These are phyloP conservation scores for Paecilomyces sp. DNA, from an alignment of 2,329 filamentous ascomycete species.

Conservation along the genomic window DNA sequence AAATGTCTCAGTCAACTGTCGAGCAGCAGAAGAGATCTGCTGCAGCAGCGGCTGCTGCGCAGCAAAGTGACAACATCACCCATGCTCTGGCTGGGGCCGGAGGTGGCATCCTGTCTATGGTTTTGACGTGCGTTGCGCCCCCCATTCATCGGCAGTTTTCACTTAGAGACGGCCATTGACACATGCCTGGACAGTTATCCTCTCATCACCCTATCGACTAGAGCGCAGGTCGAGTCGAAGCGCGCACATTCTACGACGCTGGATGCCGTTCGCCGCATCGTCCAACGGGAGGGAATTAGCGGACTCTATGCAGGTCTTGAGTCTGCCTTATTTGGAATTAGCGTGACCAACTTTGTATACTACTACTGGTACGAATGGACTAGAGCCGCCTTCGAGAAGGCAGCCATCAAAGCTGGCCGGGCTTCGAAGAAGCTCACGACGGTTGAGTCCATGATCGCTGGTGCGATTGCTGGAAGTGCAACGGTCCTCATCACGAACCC, in stretches of 20 bases:
- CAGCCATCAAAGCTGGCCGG: slow-evolving; percentile 65
- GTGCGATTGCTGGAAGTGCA: slow-evolving; percentile 84
- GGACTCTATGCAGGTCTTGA: slow-evolving; percentile 91
- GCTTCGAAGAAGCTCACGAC: slow-evolving; percentile 78
- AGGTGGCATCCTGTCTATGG: slow-evolving; percentile 91
- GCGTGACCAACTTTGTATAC: slow-evolving; percentile 98
- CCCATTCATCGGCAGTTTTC: neutral
- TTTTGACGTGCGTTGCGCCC: slow-evolving; percentile 62
- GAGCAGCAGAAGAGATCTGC: slow-evolving; percentile 28
- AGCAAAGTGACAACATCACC: slow-evolving; percentile 93
- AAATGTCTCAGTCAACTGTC: slow-evolving; percentile 33
- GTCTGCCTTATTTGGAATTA: slow-evolving; percentile 93
- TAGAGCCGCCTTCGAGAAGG: slow-evolving; percentile 70
- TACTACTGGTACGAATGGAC: slow-evolving; percentile 99
- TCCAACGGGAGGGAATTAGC: slow-evolving; percentile 80
- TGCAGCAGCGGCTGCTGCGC: slow-evolving; percentile 57
- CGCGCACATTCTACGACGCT: slow-evolving; percentile 80
- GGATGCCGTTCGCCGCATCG: slow-evolving; percentile 74
- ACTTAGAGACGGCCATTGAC: neutral
- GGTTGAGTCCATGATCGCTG: slow-evolving; percentile 88
- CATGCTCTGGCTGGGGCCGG: slow-evolving; percentile 90
- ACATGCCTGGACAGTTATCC: slow-evolving; percentile 60
- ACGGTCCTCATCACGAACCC: slow-evolving; percentile 96
- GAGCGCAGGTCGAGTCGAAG: slow-evolving; percentile 95
- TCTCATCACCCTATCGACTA: slow-evolving; percentile 92